Base-by-base conservation (phyloP, 2,329 filamentous ascomycete species). In the Pseudogymnoascus sp. region DNA sequence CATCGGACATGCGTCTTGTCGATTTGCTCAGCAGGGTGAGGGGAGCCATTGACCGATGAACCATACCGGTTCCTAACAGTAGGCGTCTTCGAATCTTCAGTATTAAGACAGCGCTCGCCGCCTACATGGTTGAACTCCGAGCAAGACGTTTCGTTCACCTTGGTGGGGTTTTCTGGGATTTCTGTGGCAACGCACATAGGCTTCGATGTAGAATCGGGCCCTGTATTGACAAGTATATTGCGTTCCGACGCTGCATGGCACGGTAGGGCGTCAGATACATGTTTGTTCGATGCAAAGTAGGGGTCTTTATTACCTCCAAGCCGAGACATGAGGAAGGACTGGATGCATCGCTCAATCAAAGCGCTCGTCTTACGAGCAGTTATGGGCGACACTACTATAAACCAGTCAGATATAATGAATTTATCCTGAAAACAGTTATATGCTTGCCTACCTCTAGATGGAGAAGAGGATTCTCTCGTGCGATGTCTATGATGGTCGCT, bases 301-400 rank as follows among this genome's bases (percentile, higher is more conserved):
- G 60, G 60, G 73, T 69, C 63, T 79, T 69, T 68, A 43, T 68
- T 67, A 65, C 69, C 67, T 63, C 69, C 69, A 42, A 78, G 69
- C 60, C 73, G 72, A 42, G 75, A 72, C 16, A 86, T 72, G 68
- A 85, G 84, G 40, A 77, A 74, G 38, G 67, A 73, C 36, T 77
- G 76, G 21, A 86, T 70, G 68, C 82, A 86, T 60, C 75, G 75
- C 65, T 84, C 81, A 62, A 86, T 80, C 64, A 91, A 78, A 28
- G 76, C 72, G 68, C 77, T 81, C 8, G 87, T 88, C 66, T 82
- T 79, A 59, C 86, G 82, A 28, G 87, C 69, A 5, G 87, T 88
- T 63, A 91, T 75, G 7, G 78, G 78, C 36, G 75, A 66, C 46
- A 75, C 78, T 79, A 63, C 78, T 78, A 63, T 42, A 59, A 66